Percentiles rank a stretch among this genome's conserved stretches.
Conservation (phyloP, 164 flowering plant species). For the Cinnamomum micranthum region DNA sequence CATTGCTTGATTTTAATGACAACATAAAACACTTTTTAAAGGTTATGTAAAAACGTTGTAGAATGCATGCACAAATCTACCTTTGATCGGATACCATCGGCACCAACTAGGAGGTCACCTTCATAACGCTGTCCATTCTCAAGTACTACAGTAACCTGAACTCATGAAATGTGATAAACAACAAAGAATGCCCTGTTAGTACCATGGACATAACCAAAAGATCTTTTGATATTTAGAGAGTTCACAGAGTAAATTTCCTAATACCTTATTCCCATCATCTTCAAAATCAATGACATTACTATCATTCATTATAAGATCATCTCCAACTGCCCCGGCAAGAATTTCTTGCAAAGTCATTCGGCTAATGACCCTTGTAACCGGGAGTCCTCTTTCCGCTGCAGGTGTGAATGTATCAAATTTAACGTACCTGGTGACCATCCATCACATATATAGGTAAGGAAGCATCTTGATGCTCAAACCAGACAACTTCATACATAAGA, state of each 20-base stretch:
- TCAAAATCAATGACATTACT: slow-evolving; percentile 77
- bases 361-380: slow-evolving; percentile 93
- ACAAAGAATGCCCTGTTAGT: neutral
- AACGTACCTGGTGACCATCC: slow-evolving; percentile 62
- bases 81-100: slow-evolving; percentile 99
- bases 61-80: slow-evolving; percentile 26
- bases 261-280: slow-evolving; percentile 80
- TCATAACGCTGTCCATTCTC: slow-evolving; percentile 74
- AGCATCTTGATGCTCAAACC: neutral
- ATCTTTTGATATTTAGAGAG: neutral
- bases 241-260: neutral
- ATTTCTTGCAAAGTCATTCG: slow-evolving; percentile 86
- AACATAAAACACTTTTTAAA: neutral
- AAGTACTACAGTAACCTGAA: slow-evolving; percentile 73
- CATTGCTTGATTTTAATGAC: neutral
- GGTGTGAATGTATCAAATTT: slow-evolving; percentile 99
- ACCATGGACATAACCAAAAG: neutral
- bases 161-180: neutral
- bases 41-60: neutral
- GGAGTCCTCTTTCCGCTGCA: slow-evolving; percentile 87
- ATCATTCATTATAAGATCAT: slow-evolving; percentile 63
- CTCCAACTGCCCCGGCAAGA: slow-evolving; percentile 77
- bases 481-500: neutral
- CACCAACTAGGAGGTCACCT: slow-evolving; percentile 93
- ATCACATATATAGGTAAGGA: neutral